phyloP scores from a whole-genome alignment of 805 yeast species.

The Myxozyma sirexii region DNA sequence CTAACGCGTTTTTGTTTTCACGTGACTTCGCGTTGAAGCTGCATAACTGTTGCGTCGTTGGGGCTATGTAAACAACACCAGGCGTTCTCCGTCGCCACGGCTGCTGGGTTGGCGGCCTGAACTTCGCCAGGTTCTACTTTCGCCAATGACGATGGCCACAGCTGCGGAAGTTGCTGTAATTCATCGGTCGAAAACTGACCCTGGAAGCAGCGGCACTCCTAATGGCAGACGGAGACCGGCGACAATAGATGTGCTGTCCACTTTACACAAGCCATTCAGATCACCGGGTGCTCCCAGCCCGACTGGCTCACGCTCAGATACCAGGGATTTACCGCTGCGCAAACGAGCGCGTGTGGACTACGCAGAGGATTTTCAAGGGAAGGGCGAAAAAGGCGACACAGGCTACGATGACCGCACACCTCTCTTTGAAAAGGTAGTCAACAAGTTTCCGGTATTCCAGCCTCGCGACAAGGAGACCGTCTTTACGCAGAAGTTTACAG shows the following conservation, averaged over 20 bases:
- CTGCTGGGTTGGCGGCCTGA: too few relatives aligned
- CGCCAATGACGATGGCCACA: too few relatives aligned
- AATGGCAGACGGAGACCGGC: constrained; percentile 21
- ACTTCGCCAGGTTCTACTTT: too few relatives aligned
- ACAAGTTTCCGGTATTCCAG: constrained; percentile 22
- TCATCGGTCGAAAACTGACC: constrained; percentile 2
- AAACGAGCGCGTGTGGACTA: constrained; percentile 35
- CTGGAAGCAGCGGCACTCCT: background rate
- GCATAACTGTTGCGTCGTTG: background rate
- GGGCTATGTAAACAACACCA: constrained; percentile 1
- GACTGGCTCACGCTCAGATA: background rate
- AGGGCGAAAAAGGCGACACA: constrained; percentile 11
- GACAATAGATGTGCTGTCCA: constrained; percentile 24
- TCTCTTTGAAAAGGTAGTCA: constrained; percentile 5
- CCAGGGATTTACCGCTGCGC: constrained; percentile 25
- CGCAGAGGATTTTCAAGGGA: constrained; percentile 18
- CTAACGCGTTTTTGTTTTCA: constrained; percentile 1
- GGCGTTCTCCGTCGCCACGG: background rate
- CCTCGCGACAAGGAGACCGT: constrained; percentile 25
- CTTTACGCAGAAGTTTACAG: constrained; percentile 28
- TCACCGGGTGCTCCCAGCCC: constrained; percentile 19
- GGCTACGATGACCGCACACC: constrained; percentile 20
- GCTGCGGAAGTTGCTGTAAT: background rate
- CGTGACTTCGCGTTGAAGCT: constrained; percentile 6
- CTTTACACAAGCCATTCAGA: constrained; percentile 24